phyloP scores from a whole-genome alignment of 257 asterid species.

The Catharanthus roseus region DNA sequence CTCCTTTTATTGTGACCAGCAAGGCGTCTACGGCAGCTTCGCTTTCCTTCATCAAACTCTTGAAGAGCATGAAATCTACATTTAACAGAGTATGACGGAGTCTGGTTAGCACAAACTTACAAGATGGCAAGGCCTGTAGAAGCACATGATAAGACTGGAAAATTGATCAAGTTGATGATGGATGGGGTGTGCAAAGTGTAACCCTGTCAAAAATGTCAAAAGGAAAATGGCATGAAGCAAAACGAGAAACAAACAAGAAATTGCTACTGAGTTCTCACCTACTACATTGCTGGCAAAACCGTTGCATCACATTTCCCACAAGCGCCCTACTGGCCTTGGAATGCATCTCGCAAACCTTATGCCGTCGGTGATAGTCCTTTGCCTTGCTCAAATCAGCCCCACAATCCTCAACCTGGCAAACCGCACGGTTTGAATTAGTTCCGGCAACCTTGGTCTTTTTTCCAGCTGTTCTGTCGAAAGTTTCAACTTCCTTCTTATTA shows the following conservation, averaged over 20 bases:
- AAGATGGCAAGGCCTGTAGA: not conserved
- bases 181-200: not conserved
- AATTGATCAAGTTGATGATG: too few species aligned
- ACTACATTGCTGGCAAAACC: slow-evolving; percentile 90
- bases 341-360: slow-evolving; percentile 76
- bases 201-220: not conserved
- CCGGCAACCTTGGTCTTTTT: slow-evolving; percentile 57
- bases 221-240: not conserved
- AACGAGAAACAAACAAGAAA: not conserved
- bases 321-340: slow-evolving; percentile 66
- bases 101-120: not conserved
- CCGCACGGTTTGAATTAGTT: slow-evolving; percentile 37
- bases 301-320: slow-evolving; percentile 66
- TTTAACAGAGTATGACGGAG: slow-evolving; percentile 6
- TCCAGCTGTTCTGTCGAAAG: slow-evolving; percentile 37
- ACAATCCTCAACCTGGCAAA: slow-evolving; percentile 78
- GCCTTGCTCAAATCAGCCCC: slow-evolving; percentile 63
- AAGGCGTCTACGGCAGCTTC: slow-evolving; percentile 77
- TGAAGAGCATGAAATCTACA: slow-evolving; percentile 75
- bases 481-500: slow-evolving; percentile 18
- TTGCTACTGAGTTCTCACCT: slow-evolving; percentile 45
- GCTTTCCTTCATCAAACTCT: slow-evolving; percentile 81
- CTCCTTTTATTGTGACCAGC: slow-evolving; percentile 85
- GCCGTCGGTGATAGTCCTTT: slow-evolving; percentile 72
- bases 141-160: not conserved